phyloP scores from a whole-genome alignment of 768 basidiomycete species.

The Boletales sp. region DNA sequence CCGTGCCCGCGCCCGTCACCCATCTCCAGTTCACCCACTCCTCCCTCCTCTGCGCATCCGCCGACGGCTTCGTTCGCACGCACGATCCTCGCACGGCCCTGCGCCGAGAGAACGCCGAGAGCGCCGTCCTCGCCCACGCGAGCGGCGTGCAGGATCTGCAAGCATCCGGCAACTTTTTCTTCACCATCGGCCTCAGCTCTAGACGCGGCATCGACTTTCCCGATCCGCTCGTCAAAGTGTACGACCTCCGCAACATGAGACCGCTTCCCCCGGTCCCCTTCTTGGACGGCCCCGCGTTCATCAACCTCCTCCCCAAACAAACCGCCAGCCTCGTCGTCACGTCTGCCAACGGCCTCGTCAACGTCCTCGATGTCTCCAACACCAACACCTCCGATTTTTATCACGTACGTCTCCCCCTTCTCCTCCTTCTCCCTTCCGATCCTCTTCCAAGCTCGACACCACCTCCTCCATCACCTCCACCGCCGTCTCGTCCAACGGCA shows the following conservation, averaged over 20 bases:
- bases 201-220: conserved; percentile 87
- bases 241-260: conserved; percentile 81
- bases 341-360: conserved; percentile 79
- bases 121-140: conserved; percentile 70
- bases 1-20: conserved; percentile 54
- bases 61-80: conserved; percentile 70
- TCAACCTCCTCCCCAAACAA: conserved; percentile 75
- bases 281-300: conserved; percentile 81
- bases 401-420: conserved; percentile 48
- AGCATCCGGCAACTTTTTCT: conserved; percentile 72
- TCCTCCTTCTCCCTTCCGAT: neutral
- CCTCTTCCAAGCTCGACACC: conserved; percentile 53
- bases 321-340: conserved; percentile 70
- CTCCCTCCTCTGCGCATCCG: conserved; percentile 60
- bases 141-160: conserved; percentile 83
- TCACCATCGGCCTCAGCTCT: conserved; percentile 64
- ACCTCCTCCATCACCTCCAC: conserved; percentile 74
- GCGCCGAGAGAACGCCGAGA: conserved; percentile 47
- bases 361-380: conserved; percentile 78
- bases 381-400: conserved; percentile 70
- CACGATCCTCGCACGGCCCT: conserved; percentile 66
- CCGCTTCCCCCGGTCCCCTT: conserved; percentile 85
- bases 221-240: conserved; percentile 91
- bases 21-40: conserved; percentile 68
- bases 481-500: conserved; percentile 80